Base-by-base conservation (phyloP, 169 alveolate species). In the Plasmodium berghei region DNA sequence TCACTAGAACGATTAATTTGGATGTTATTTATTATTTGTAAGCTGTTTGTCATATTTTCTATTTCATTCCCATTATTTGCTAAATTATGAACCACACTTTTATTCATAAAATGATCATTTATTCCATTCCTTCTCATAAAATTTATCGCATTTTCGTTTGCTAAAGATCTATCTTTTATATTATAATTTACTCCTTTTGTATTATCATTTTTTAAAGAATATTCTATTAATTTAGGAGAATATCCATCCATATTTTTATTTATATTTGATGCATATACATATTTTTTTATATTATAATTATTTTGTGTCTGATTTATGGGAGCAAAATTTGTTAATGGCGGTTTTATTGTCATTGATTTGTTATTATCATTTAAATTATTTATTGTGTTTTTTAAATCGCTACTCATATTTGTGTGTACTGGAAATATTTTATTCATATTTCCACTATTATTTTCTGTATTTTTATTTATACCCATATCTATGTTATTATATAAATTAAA, bases 11-110 rank as follows among this genome's bases (percentile, higher is more conserved):
- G 42, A 48, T 62, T 74, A 2, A 74, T 74, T 1, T 75, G 61
- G 0, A 74, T 74, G 40, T 74, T 74, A 9, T 74, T 74, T 14
- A 74, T 74, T 74, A 62, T 61, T 42, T 74, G 88, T 10, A 74
- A 46, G 20, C 42, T 74, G 18, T 74, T 74, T 34, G 88, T 24
- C 14, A 74, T 62, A n/a, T 62, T 62, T 18, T 73, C 63, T 1
- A 66, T 74, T 18, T 46, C 63, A 22, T 28, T 74, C 9, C 63
- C 63, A 1, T 48, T 49, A 5, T 40, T 70, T 12, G 64, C 20
- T 2, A 70, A 24, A 42, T 20, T 70, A 63, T 34, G 34, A 10
- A 28, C 18, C 6, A 55, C 4, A 16, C 10, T 10, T 20, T 71
- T 73, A 26, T n/a, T 46, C 1, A 46, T 9, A 22, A 14, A 14